These are phyloP conservation scores for Kodamaea kaohsiungensis DNA, from an alignment of 805 yeast species.

Conservation along the genomic window DNA sequence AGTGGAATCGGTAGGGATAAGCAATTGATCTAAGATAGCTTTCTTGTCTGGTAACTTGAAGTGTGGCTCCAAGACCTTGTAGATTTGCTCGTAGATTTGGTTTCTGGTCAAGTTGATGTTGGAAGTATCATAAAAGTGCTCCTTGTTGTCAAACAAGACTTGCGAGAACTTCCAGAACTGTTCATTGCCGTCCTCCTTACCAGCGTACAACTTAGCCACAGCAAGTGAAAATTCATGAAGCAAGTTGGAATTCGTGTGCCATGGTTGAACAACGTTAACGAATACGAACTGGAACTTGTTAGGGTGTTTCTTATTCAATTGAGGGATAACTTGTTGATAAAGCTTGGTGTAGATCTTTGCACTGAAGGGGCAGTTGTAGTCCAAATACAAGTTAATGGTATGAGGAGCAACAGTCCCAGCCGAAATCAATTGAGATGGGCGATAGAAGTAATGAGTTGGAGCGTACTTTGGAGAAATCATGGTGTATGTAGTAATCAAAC, in stretches of 20 bases:
- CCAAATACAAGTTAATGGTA: conserved; percentile 64
- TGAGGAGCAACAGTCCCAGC: conserved; percentile 28
- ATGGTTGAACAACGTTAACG: conserved; percentile 81
- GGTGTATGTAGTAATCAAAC: neutral
- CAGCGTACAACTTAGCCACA: conserved; percentile 62
- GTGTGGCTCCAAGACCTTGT: conserved; percentile 34
- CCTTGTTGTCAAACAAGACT: conserved; percentile 56
- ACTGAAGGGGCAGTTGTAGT: conserved; percentile 77
- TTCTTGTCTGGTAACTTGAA: conserved; percentile 30
- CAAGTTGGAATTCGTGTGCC: conserved; percentile 78
- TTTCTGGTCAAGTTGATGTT: conserved; percentile 54
- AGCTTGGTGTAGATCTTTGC: conserved; percentile 63
- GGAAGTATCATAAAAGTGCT: conserved; percentile 61
- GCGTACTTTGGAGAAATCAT: conserved; percentile 47
- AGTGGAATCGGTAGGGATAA: conserved; percentile 23
- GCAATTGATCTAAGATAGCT: conserved; percentile 39
- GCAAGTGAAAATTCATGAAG: conserved; percentile 74
- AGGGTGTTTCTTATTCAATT: conserved; percentile 45
- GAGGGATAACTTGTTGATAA: conserved; percentile 53
- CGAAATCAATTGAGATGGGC: conserved; percentile 18
- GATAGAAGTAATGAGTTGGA: conserved; percentile 34
- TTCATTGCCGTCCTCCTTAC: conserved; percentile 23
- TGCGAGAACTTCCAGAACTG: conserved; percentile 51
- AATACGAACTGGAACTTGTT: conserved; percentile 60
- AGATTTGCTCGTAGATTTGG: conserved; percentile 53